Conservation (phyloP, 2,329 filamentous ascomycete genomes). For the Botrytis fragariae region DNA sequence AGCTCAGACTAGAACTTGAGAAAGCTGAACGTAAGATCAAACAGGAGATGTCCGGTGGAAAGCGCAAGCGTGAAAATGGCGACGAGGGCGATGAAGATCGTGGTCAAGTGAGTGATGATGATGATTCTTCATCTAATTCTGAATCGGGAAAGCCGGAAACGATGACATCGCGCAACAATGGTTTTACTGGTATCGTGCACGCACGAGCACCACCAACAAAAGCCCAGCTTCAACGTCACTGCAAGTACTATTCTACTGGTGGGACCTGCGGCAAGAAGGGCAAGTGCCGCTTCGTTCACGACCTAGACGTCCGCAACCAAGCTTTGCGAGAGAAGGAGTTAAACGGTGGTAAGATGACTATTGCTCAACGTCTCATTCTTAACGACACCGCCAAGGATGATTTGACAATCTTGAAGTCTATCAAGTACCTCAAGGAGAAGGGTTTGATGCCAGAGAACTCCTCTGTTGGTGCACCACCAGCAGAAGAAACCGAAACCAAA, state of each 20-base stretch:
- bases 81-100: conserved; percentile 64
- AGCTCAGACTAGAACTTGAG: conserved; percentile 61
- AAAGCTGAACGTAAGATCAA: conserved; percentile 58
- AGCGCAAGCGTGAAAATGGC: conserved; percentile 65
- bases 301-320: conserved; percentile 60
- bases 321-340: conserved; percentile 62
- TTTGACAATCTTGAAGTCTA: conserved; percentile 62
- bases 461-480: conserved; percentile 30
- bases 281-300: conserved; percentile 72
- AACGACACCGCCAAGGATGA: conserved; percentile 70
- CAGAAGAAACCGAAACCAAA: conserved; percentile 27
- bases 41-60: conserved; percentile 52
- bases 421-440: conserved; percentile 60
- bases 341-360: conserved; percentile 64
- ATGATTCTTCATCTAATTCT: conserved; percentile 40
- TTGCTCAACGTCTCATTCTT: conserved; percentile 62
- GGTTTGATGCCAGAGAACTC: conserved; percentile 38
- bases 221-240: conserved; percentile 63
- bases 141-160: conserved; percentile 59
- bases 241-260: conserved; percentile 69
- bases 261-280: conserved; percentile 69
- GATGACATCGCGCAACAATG: conserved; percentile 48
- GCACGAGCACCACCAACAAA: conserved; percentile 47
- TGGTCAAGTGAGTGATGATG: conserved; percentile 36
- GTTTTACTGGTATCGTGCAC: conserved; percentile 26